A percentile compares a stretch with the other conserved stretches of the same genome.
phyloP scores from a whole-genome alignment of 192 early-diverging fungal species.

The Coemansia sp. region DNA sequence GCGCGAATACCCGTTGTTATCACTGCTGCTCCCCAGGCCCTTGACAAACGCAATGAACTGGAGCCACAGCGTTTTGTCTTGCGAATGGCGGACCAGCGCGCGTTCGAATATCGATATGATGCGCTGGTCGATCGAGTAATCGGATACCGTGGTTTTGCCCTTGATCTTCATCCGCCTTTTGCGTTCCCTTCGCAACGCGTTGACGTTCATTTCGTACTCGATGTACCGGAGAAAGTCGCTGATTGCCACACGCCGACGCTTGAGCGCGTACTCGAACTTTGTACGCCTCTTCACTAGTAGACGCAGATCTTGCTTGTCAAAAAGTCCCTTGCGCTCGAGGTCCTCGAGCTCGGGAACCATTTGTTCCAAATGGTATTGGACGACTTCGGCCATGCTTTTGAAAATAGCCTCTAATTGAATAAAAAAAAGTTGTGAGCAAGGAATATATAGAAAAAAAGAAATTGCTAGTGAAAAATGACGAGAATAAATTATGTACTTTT shows the following conservation, averaged over 20 bases:
- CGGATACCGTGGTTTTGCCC: constrained; percentile 61
- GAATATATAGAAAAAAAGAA: not conserved
- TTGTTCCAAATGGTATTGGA: constrained; percentile 87
- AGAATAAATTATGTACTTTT: not conserved
- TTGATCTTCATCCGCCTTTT: constrained; percentile 60
- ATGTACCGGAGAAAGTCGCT: constrained; percentile 89
- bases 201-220: constrained; percentile 93
- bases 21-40: constrained; percentile 31
- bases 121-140: constrained; percentile 71
- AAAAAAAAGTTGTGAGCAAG: not conserved
- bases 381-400: constrained; percentile 79
- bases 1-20: constrained; percentile 37
- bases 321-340: constrained; percentile 75
- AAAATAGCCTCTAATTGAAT: not conserved
- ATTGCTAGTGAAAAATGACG: not conserved
- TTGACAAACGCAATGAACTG: constrained; percentile 89
- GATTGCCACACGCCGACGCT: constrained; percentile 69
- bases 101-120: constrained; percentile 81
- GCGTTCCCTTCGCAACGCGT: constrained; percentile 75
- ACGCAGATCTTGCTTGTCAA: constrained; percentile 82
- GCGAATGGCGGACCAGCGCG: constrained; percentile 71
- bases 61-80: constrained; percentile 81
- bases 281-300: constrained; percentile 85
- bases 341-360: constrained; percentile 93
- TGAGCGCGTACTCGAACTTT: constrained; percentile 83